phyloP scores from a whole-genome alignment of 2,329 filamentous ascomycete species.

The Chrysoporthe puriensis region DNA sequence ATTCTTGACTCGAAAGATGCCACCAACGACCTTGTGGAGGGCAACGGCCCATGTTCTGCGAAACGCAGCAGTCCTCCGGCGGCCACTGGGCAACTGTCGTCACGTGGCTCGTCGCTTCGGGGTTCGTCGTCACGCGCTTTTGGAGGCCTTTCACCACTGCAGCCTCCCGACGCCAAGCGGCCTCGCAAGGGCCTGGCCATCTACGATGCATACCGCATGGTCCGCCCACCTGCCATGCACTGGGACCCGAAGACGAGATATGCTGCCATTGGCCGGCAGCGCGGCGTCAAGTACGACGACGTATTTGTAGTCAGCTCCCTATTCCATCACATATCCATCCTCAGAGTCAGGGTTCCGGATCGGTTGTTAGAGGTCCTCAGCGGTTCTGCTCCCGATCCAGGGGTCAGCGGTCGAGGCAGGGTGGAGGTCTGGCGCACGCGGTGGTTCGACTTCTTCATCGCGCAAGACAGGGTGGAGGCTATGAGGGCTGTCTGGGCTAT shows the following conservation, averaged over 20 bases:
- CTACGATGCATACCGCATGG: slow-evolving; percentile 67
- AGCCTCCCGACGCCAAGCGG: slow-evolving; percentile 47
- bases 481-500: slow-evolving; percentile 62
- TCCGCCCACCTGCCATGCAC: slow-evolving; percentile 58
- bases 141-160: slow-evolving; percentile 31
- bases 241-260: slow-evolving; percentile 67
- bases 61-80: background rate
- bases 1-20: slow-evolving; percentile 43
- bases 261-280: slow-evolving; percentile 56
- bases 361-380: slow-evolving; percentile 56
- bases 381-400: slow-evolving; percentile 42
- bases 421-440: slow-evolving; percentile 60
- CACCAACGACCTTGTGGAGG: slow-evolving; percentile 21
- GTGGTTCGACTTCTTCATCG: slow-evolving; percentile 65
- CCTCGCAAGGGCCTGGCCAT: slow-evolving; percentile 59
- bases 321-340: slow-evolving; percentile 64
- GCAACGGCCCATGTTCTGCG: background rate
- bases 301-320: slow-evolving; percentile 64
- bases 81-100: background rate
- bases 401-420: slow-evolving; percentile 51
- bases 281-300: slow-evolving; percentile 58
- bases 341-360: slow-evolving; percentile 62
- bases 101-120: background rate
- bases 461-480: slow-evolving; percentile 57
- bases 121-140: background rate